Evolutionary conservation across 768 basidiomycete species (phyloP).

Genomic region (Tremella fuciformis): DNA sequence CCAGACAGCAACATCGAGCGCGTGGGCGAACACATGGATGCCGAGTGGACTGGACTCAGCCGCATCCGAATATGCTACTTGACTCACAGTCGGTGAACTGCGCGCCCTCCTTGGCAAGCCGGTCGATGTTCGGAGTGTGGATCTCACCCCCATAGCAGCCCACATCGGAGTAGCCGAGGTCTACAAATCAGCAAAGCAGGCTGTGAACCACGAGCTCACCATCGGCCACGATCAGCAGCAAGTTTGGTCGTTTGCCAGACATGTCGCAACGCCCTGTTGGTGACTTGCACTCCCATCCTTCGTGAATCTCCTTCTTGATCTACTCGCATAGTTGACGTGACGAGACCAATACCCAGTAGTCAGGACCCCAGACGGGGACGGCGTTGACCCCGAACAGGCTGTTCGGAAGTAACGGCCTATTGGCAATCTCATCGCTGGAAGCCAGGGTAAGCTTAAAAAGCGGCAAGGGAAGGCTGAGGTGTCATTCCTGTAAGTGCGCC

Average conservation of each 20-base stretch:
- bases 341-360: no score
- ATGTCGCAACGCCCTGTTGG: no score
- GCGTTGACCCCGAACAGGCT: no score
- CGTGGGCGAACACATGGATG: constrained; percentile 9
- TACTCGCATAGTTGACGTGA: no score
- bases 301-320: no score
- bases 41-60: constrained; percentile 10
- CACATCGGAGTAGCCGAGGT: constrained; percentile 29
- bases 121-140: constrained; percentile 30
- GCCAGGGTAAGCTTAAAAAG: no score
- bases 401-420: no score
- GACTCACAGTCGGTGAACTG: constrained; percentile 18
- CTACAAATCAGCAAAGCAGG: not conserved
- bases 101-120: constrained; percentile 23
- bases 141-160: constrained; percentile 34
- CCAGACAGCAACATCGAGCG: constrained; percentile 18
- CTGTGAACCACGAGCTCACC: not conserved
- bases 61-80: not conserved
- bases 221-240: constrained; percentile 35
- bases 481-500: no score
- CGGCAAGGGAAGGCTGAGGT: no score
- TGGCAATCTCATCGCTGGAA: no score
- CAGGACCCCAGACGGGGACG: no score
- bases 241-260: constrained; percentile 22
- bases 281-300: no score